Evolutionary conservation across 2,329 filamentous ascomycete species (phyloP).

Genomic region (Fusarium hainanense): DNA sequence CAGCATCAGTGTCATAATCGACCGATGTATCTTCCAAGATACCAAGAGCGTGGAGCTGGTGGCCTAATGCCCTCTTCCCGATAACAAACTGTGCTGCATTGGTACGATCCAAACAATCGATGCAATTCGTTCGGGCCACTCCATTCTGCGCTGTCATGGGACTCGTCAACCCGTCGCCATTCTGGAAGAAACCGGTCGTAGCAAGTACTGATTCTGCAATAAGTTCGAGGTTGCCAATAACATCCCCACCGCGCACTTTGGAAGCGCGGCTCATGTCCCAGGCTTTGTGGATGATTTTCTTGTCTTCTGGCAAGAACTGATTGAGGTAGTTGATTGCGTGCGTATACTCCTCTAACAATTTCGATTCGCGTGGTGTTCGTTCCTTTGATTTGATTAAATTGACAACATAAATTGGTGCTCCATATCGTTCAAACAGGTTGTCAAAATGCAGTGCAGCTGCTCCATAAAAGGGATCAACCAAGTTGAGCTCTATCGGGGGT

Average conservation of each 20-base stretch:
- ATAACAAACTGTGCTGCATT: conserved; percentile 99
- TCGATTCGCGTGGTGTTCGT: conserved; percentile 89
- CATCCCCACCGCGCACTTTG: conserved; percentile 91
- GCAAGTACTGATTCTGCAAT: conserved; percentile 90
- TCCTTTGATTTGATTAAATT: conserved; percentile 93
- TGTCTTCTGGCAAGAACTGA: conserved; percentile 85
- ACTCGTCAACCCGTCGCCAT: conserved; percentile 77
- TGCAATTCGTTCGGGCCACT: conserved; percentile 94
- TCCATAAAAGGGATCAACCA: conserved; percentile 96
- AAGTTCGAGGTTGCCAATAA: conserved; percentile 88
- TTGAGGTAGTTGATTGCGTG: conserved; percentile 92
- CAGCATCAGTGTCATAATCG: conserved; percentile 93
- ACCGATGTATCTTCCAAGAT: conserved; percentile 83
- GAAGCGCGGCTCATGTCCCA: conserved; percentile 99
- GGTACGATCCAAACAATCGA: conserved; percentile 95
- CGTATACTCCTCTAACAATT: conserved; percentile 87
- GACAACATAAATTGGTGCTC: conserved; percentile 88
- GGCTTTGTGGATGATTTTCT: conserved; percentile 91
- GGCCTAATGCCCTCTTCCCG: conserved; percentile 89
- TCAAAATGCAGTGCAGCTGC: conserved; percentile 95
- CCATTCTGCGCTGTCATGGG: conserved; percentile 83
- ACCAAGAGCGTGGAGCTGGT: conserved; percentile 91
- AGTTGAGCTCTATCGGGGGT: conserved; percentile 92
- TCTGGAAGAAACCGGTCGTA: conserved; percentile 93
- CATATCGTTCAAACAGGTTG: conserved; percentile 92